A percentile compares a stretch with the other conserved stretches of the same genome.
Conservation (phyloP, 2,329 filamentous ascomycete species). For the Penicillium nordicum region DNA sequence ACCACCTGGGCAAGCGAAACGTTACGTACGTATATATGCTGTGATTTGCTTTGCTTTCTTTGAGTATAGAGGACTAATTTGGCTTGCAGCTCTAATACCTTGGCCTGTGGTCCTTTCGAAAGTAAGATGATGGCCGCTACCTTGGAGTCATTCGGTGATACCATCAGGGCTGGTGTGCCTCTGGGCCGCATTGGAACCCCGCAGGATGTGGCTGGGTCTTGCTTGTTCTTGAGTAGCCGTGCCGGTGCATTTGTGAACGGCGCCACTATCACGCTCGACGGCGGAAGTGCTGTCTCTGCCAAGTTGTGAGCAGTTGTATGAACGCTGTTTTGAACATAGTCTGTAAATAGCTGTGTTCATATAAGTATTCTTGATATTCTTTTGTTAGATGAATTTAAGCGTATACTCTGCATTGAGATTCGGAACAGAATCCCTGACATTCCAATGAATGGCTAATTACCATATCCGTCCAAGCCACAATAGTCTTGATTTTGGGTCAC, state of each 20-base stretch:
- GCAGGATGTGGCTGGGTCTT: conserved; percentile 68
- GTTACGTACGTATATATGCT: conserved; percentile 47
- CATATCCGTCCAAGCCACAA: neutral
- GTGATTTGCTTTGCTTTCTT: neutral
- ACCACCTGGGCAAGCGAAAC: conserved; percentile 51
- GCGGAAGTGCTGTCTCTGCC: conserved; percentile 47
- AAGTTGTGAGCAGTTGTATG: conserved; percentile 34
- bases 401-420: neutral
- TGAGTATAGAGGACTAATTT: conserved; percentile 26
- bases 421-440: conserved; percentile 1
- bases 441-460: conserved; percentile 1
- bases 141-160: conserved; percentile 49
- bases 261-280: conserved; percentile 61
- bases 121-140: conserved; percentile 56
- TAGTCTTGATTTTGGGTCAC: neutral
- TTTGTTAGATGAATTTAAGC: neutral
- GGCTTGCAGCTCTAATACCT: conserved; percentile 54
- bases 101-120: conserved; percentile 66
- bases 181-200: conserved; percentile 64
- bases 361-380: neutral
- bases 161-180: conserved; percentile 57
- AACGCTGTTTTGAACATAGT: neutral
- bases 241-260: conserved; percentile 67
- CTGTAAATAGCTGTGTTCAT: neutral
- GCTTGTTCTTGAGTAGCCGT: conserved; percentile 65